phyloP scores from a whole-genome alignment of 441 rosid species.

The Jatropha multifida region DNA sequence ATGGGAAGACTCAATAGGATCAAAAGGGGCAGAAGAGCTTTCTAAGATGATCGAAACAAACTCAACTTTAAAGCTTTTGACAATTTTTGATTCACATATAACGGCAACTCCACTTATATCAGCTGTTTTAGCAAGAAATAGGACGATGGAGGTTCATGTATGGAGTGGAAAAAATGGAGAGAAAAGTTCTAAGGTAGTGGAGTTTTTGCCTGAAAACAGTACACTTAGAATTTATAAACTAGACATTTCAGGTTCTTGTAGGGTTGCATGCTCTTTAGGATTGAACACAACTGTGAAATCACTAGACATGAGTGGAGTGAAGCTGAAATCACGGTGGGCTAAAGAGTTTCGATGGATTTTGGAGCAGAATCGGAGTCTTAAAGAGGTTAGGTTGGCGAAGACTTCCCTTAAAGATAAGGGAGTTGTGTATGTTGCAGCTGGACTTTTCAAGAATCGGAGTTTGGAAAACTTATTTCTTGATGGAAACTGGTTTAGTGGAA shows the following conservation, averaged over 20 bases:
- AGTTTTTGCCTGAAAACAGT: conserved; percentile 69
- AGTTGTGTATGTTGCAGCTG: conserved; percentile 81
- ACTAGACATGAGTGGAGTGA: conserved; percentile 74
- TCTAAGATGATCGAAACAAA: conserved; percentile 91
- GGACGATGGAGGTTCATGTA: conserved; percentile 79
- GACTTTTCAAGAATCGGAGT: conserved; percentile 75
- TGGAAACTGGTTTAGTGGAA: conserved; percentile 75
- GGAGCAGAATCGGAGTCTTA: conserved; percentile 75
- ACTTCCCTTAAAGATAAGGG: conserved; percentile 89
- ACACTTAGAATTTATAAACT: conserved; percentile 70
- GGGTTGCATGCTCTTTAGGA: conserved; percentile 82
- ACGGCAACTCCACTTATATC: conserved; percentile 82
- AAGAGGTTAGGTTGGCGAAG: conserved; percentile 68
- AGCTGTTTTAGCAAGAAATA: conserved; percentile 80
- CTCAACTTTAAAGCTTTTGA: conserved; percentile 68
- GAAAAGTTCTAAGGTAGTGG: conserved; percentile 68
- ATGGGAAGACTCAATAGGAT: conserved; percentile 91
- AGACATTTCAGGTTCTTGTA: conserved; percentile 65
- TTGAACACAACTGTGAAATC: conserved; percentile 75
- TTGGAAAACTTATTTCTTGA: conserved; percentile 71
- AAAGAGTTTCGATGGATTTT: conserved; percentile 83
- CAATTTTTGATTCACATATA: conserved; percentile 65
- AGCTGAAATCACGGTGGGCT: conserved; percentile 78
- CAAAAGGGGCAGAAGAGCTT: conserved; percentile 91
- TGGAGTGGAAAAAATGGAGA: conserved; percentile 70